A percentile compares a stretch with the other conserved stretches of the same genome.
Conservation (phyloP, 2,329 filamentous ascomycete species). For the Ciborinia camelliae region DNA sequence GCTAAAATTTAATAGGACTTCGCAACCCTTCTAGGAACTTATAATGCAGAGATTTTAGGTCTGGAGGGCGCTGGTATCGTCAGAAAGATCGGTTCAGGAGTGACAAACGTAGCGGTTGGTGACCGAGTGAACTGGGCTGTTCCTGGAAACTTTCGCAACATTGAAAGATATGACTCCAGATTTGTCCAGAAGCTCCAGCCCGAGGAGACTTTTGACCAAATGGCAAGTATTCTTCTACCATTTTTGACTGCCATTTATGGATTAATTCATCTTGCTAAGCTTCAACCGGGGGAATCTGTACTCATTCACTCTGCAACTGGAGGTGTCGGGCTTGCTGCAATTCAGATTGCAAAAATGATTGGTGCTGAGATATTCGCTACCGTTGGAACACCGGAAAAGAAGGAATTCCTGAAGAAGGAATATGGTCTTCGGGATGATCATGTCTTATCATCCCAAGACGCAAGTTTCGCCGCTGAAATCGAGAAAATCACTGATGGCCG, state of each 20-base stretch:
- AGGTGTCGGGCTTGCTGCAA: slow-evolving; percentile 28
- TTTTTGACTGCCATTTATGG: slow-evolving; percentile 43
- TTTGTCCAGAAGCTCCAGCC: slow-evolving; percentile 27
- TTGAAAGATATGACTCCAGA: slow-evolving; percentile 28
- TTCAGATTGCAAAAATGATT: slow-evolving; percentile 36
- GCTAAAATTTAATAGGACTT: slow-evolving; percentile 1
- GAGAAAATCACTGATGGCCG: slow-evolving; percentile 25
- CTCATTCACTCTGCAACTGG: slow-evolving; percentile 28
- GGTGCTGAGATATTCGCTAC: slow-evolving; percentile 45
- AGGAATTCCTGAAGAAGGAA: slow-evolving; percentile 37
- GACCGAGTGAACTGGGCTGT: slow-evolving; percentile 41
- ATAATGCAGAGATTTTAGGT: slow-evolving; percentile 1
- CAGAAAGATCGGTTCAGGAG: slow-evolving; percentile 52
- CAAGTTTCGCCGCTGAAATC: slow-evolving; percentile 38
- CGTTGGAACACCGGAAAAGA: slow-evolving; percentile 41
- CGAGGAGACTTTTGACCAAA: slow-evolving; percentile 28
- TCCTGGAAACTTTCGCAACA: slow-evolving; percentile 29
- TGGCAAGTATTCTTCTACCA: slow-evolving; percentile 29
- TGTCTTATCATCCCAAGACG: slow-evolving; percentile 43
- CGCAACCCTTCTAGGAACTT: slow-evolving; percentile 2
- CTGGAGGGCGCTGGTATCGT: slow-evolving; percentile 51
- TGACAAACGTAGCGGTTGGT: slow-evolving; percentile 51
- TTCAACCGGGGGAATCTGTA: slow-evolving; percentile 37
- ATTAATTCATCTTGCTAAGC: slow-evolving; percentile 41
- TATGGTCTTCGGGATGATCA: slow-evolving; percentile 40